Conservation (phyloP, 164 flowering plant genomes). For the Euptelea pleiosperma region DNA sequence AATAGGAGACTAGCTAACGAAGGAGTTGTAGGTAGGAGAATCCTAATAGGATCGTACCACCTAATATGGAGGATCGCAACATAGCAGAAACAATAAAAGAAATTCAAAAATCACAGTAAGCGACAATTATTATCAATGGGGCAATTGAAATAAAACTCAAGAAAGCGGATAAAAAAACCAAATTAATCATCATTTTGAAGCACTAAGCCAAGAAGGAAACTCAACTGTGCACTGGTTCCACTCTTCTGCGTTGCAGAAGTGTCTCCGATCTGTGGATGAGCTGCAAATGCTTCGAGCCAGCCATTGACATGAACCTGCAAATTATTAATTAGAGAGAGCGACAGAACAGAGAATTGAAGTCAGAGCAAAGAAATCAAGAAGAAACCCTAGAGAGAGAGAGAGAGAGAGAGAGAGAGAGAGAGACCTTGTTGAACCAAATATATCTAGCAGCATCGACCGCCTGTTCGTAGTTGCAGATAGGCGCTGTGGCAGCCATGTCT, state of each 20-base stretch:
- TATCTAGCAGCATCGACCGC: slow-evolving; percentile 56
- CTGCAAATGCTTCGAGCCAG: slow-evolving; percentile 82
- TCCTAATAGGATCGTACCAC: too few relatives aligned
- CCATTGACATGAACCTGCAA: slow-evolving; percentile 75
- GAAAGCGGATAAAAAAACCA: too few relatives aligned
- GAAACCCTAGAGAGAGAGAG: neutral
- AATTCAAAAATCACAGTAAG: too few relatives aligned
- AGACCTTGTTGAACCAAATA: slow-evolving; percentile 78
- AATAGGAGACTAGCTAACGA: too few relatives aligned
- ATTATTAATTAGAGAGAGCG: neutral
- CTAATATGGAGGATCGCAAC: too few relatives aligned
- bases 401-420: slow-evolving; percentile 1
- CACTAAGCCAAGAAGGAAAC: too few relatives aligned
- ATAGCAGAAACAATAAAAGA: too few relatives aligned
- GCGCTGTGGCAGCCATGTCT: slow-evolving; percentile 52
- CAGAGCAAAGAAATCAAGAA: neutral
- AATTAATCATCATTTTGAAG: too few relatives aligned
- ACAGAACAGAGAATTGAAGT: neutral
- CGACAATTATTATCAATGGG: too few relatives aligned
- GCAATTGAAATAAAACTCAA: too few relatives aligned
- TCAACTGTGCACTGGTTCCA: slow-evolving; percentile 47
- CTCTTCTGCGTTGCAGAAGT: slow-evolving; percentile 25
- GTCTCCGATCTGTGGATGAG: slow-evolving; percentile 77
- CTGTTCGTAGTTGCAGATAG: slow-evolving; percentile 37
- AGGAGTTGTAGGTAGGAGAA: too few relatives aligned